Percentiles rank a stretch among this genome's conserved stretches.
Evolutionary conservation across 768 basidiomycete genomes (phyloP).

Genomic region (Tylopilus vinaceipallidus): DNA sequence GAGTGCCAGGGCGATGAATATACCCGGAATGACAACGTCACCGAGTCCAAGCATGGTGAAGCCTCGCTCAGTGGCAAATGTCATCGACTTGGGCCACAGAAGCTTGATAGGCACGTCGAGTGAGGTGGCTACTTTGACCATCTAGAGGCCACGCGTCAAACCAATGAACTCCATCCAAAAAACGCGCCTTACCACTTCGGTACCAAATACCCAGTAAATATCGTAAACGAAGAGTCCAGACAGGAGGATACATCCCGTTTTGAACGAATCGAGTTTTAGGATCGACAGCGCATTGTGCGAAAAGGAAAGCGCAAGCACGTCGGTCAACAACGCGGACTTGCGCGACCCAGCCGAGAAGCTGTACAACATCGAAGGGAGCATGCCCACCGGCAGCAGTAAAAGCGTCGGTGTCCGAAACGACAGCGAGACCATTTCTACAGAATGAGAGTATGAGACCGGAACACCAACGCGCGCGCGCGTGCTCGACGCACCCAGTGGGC

Average conservation of each 20-base stretch:
- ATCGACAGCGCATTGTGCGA: constrained; percentile 76
- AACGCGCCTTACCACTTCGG: constrained; percentile 64
- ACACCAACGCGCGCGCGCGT: not conserved
- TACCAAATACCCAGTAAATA: constrained; percentile 93
- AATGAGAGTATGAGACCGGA: constrained; percentile 9
- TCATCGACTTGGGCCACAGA: constrained; percentile 73
- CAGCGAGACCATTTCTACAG: constrained; percentile 36
- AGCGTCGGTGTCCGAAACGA: constrained; percentile 60
- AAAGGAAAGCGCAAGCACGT: constrained; percentile 76
- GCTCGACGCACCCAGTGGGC: constrained; percentile 40
- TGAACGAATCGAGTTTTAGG: constrained; percentile 85
- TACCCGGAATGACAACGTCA: constrained; percentile 69
- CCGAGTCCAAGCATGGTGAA: constrained; percentile 92
- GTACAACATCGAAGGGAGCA: constrained; percentile 67
- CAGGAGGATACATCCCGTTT: constrained; percentile 80
- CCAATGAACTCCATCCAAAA: not conserved
- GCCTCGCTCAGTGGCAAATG: constrained; percentile 49
- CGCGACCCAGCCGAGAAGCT: constrained; percentile 41
- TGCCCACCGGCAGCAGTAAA: constrained; percentile 54
- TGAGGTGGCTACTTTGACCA: constrained; percentile 89
- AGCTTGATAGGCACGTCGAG: constrained; percentile 95
- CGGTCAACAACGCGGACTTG: constrained; percentile 71
- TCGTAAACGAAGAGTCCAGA: constrained; percentile 90
- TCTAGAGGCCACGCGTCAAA: constrained; percentile 42
- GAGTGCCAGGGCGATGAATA: constrained; percentile 80